phyloP scores from a whole-genome alignment of 2,329 filamentous ascomycete species.

The Penicillium freii region DNA sequence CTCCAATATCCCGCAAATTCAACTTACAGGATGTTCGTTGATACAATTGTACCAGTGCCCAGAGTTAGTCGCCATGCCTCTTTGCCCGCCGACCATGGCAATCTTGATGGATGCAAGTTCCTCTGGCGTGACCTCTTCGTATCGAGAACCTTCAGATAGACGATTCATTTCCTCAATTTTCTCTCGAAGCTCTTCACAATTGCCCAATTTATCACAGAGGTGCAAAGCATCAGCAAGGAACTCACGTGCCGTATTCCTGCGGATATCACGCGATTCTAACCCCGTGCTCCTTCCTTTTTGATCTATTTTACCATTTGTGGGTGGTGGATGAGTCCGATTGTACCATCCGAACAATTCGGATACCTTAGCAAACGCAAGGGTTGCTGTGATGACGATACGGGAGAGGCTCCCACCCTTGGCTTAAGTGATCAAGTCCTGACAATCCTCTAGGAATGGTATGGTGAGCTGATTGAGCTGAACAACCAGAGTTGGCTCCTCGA shows the following conservation, averaged over 20 bases:
- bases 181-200: slow-evolving; percentile 4
- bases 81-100: slow-evolving; percentile 9
- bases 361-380: slow-evolving; percentile 3
- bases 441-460: too few relatives aligned
- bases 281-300: background rate
- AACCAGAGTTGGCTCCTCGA: too few relatives aligned
- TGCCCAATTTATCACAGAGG: slow-evolving; percentile 4
- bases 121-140: slow-evolving; percentile 8
- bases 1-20: background rate
- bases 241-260: background rate
- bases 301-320: background rate
- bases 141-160: slow-evolving; percentile 1
- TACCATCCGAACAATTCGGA: background rate
- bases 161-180: slow-evolving; percentile 1
- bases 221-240: background rate
- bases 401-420: too few relatives aligned
- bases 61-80: slow-evolving; percentile 14
- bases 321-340: background rate
- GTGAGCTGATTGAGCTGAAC: too few relatives aligned
- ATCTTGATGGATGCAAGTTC: slow-evolving; percentile 11
- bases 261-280: background rate
- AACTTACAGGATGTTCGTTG: slow-evolving; percentile 15
- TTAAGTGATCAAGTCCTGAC: too few relatives aligned
- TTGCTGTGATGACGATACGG: background rate
- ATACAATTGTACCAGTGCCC: slow-evolving; percentile 17